These are phyloP conservation scores for Jasminum sambac DNA, from an alignment of 257 asterid species.

Conservation along the genomic window DNA sequence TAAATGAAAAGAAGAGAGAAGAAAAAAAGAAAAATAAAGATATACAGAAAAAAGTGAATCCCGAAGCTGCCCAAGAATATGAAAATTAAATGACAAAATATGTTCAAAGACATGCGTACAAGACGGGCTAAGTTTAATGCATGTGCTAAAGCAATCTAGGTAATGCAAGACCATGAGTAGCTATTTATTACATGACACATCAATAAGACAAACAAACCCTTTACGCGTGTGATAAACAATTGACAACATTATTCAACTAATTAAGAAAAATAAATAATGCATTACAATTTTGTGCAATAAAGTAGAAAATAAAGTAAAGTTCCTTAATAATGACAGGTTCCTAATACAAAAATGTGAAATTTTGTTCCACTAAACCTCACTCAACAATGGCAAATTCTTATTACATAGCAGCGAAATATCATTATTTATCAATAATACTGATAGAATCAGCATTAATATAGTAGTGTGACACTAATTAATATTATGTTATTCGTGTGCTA, in stretches of 20 bases:
- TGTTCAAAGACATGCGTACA: not conserved
- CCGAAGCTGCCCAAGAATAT: not conserved
- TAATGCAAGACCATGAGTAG: not conserved
- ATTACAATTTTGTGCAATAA: not conserved
- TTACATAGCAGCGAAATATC: not conserved
- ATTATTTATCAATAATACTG: no score
- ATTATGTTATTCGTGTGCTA: no score
- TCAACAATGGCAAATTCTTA: not conserved
- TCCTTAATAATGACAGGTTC: not conserved
- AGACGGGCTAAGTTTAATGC: conserved; percentile 19
- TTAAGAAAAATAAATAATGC: not conserved
- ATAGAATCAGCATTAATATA: no score
- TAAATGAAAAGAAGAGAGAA: no score
- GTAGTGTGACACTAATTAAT: no score
- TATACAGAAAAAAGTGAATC: no score
- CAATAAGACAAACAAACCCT: conserved; percentile 27
- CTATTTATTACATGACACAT: conserved; percentile 20
- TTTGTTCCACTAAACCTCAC: not conserved
- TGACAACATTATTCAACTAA: not conserved
- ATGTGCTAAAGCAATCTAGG: not conserved
- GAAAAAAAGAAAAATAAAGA: no score
- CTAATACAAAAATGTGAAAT: not conserved
- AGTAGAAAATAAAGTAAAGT: not conserved
- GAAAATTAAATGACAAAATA: not conserved
- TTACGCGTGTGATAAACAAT: conserved; percentile 7